Evolutionary conservation across 768 basidiomycete genomes (phyloP).

Genomic region (Tricholoma bakamatsutake): DNA sequence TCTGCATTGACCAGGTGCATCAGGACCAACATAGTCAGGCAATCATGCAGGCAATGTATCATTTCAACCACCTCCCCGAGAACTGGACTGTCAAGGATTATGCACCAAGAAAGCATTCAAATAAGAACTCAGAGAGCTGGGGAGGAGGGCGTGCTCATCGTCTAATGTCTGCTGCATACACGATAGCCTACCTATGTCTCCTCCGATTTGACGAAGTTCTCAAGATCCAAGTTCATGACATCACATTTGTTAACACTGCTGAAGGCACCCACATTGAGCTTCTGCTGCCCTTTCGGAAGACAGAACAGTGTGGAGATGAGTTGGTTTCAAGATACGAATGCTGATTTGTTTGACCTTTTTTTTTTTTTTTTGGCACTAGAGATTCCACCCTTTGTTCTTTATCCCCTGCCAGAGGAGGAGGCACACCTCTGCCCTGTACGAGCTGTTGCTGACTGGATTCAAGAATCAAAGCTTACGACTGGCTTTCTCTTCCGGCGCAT

Average conservation of each 20-base stretch:
- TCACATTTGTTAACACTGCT: slow-evolving; percentile 6
- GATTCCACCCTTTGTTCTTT: slow-evolving; percentile 25
- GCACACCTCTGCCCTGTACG: slow-evolving; percentile 29
- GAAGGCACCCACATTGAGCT: slow-evolving; percentile 8
- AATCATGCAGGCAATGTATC: slow-evolving; percentile 18
- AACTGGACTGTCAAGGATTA: slow-evolving; percentile 16
- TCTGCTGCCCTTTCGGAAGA: slow-evolving; percentile 22
- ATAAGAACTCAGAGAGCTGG: slow-evolving; percentile 18
- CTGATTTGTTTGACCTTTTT: not conserved
- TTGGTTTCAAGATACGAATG: not conserved
- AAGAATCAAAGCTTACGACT: slow-evolving; percentile 9
- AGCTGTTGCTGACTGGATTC: slow-evolving; percentile 27
- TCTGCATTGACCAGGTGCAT: not conserved
- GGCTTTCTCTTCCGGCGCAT: slow-evolving; percentile 30
- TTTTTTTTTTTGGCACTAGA: slow-evolving; percentile 16
- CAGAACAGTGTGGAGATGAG: slow-evolving; percentile 22
- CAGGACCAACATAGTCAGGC: slow-evolving; percentile 9
- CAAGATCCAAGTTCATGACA: slow-evolving; percentile 21
- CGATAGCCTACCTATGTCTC: slow-evolving; percentile 25
- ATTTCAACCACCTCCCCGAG: slow-evolving; percentile 18
- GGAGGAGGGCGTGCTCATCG: slow-evolving; percentile 17
- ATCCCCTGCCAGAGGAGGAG: slow-evolving; percentile 17
- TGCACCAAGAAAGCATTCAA: slow-evolving; percentile 4
- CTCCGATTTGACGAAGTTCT: slow-evolving; percentile 27
- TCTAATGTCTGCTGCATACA: slow-evolving; percentile 25